Conservation (phyloP, 805 yeast species). For the Saturnispora saitoi region DNA sequence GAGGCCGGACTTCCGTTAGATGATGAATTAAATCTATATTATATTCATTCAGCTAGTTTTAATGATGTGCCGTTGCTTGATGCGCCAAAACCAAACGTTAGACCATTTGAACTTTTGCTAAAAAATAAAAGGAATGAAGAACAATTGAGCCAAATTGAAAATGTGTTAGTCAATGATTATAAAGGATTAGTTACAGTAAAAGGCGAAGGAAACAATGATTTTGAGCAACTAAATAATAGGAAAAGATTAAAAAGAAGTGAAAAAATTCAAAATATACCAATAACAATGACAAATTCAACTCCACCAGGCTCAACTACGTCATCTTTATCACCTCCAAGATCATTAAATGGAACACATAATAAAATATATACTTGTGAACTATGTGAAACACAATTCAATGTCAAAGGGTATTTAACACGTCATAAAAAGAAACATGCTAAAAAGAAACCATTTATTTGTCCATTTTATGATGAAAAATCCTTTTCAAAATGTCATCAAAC, state of each 20-base stretch:
- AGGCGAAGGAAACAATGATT: too few relatives aligned
- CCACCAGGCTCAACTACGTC: background rate
- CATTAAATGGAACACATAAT: background rate
- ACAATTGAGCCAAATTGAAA: too few relatives aligned
- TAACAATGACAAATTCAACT: too few relatives aligned
- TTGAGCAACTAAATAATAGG: too few relatives aligned
- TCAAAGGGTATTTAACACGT: constrained; percentile 46
- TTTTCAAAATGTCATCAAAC: constrained; percentile 42
- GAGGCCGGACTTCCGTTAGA: constrained; percentile 10
- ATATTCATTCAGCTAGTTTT: background rate
- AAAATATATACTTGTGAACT: constrained; percentile 36
- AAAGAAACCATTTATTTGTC: constrained; percentile 46
- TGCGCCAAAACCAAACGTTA: too few relatives aligned
- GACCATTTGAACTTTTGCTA: too few relatives aligned
- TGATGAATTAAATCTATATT: constrained; percentile 11
- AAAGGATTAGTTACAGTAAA: too few relatives aligned
- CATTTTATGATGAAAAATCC: constrained; percentile 33
- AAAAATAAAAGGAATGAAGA: too few relatives aligned
- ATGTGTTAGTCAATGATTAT: too few relatives aligned
- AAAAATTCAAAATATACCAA: too few relatives aligned
- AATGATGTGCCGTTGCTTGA: too few relatives aligned
- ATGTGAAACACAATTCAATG: constrained; percentile 41
- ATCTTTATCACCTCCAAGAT: background rate
- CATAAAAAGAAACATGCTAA: constrained; percentile 45
- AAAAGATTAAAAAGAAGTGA: too few relatives aligned